Percentiles rank a stretch among this genome's conserved stretches.
phyloP scores from a whole-genome alignment of 768 basidiomycete species.

The Termitomyces bulborhizus region DNA sequence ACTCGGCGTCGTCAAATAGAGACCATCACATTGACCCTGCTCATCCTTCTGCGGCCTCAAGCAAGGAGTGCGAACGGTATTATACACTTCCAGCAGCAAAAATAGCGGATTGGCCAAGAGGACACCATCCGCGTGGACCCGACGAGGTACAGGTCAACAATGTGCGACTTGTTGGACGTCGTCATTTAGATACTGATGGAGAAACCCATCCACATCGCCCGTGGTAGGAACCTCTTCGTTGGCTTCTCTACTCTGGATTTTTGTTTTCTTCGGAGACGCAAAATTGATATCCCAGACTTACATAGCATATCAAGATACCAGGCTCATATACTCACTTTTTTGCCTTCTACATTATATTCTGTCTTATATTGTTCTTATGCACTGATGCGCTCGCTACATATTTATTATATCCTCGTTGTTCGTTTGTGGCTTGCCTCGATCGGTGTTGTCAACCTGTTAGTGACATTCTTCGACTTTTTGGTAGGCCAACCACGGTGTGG shows the following conservation, averaged over 20 bases:
- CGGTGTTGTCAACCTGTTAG: no score
- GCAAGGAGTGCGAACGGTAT: slow-evolving; percentile 9
- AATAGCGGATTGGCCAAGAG: slow-evolving; percentile 8
- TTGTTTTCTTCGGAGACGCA: neutral
- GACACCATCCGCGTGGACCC: slow-evolving; percentile 9
- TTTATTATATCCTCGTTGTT: neutral
- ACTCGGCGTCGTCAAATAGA: slow-evolving; percentile 29
- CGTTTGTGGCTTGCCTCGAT: neutral
- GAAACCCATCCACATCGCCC: slow-evolving; percentile 39
- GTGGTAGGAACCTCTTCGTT: slow-evolving; percentile 27
- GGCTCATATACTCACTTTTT: neutral
- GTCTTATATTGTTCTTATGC: slow-evolving; percentile 3
- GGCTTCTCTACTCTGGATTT: neutral
- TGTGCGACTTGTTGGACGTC: slow-evolving; percentile 18
- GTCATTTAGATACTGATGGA: slow-evolving; percentile 26
- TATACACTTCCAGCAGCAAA: slow-evolving; percentile 1
- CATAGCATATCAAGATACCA: slow-evolving; percentile 8
- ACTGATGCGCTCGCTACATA: neutral
- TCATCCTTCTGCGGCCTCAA: neutral
- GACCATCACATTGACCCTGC: neutral
- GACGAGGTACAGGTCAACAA: slow-evolving; percentile 18
- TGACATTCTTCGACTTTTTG: no score
- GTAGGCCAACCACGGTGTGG: no score
- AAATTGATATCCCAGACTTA: slow-evolving; percentile 3
- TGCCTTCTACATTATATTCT: slow-evolving; percentile 4